A percentile compares a stretch with the other conserved stretches of the same genome.
Conservation (phyloP, 768 basidiomycete species). For the Pulveroboletus ravenelii region DNA sequence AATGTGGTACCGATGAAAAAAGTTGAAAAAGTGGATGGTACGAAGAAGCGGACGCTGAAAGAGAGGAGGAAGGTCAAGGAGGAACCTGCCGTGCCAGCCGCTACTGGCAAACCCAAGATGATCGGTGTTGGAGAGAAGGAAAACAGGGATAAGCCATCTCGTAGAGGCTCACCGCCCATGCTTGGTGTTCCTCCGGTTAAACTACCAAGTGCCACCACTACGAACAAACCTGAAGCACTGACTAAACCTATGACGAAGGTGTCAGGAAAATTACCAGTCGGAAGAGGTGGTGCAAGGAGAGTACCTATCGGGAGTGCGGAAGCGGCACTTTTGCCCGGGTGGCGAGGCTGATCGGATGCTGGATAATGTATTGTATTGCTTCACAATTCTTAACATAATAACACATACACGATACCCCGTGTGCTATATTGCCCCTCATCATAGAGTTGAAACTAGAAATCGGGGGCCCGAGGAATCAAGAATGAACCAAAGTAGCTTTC, state of each 20-base stretch:
- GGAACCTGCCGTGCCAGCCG: conserved; percentile 10
- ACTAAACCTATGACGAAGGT: conserved; percentile 10
- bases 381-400: conserved; percentile 18
- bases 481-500: conserved; percentile 48
- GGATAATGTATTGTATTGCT: conserved; percentile 6
- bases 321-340: conserved; percentile 47
- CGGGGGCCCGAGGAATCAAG: conserved; percentile 21
- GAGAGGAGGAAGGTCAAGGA: conserved; percentile 40
- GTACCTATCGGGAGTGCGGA: conserved; percentile 66
- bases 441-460: background rate
- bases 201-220: background rate
- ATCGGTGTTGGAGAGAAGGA: conserved; percentile 32
- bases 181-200: conserved; percentile 19
- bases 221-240: conserved; percentile 11
- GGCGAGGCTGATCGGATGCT: conserved; percentile 40
- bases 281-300: conserved; percentile 53
- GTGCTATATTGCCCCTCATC: background rate
- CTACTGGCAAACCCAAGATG: conserved; percentile 27
- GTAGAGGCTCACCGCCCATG: conserved; percentile 23
- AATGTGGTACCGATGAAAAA: conserved; percentile 21
- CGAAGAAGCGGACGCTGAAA: conserved; percentile 31
- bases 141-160: conserved; percentile 34
- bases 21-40: conserved; percentile 6
- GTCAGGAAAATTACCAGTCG: conserved; percentile 30
- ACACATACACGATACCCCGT: conserved; percentile 21